A percentile compares a stretch with the other conserved stretches of the same genome.
Evolutionary conservation across 306 rosid genomes (phyloP).

Genomic region (Sphenostylis stenocarpa): DNA sequence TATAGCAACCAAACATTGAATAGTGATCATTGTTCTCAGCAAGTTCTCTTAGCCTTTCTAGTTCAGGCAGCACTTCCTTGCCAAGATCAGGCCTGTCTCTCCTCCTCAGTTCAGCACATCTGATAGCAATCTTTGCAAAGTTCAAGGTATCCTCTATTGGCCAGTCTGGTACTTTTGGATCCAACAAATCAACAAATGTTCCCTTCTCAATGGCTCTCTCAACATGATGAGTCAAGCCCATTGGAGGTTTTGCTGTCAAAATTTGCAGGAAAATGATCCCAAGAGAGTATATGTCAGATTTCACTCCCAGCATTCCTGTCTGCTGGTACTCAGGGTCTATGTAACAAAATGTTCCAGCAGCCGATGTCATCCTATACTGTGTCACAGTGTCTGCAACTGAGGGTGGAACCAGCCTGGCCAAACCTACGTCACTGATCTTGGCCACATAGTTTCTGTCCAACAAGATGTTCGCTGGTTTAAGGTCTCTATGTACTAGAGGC

Average conservation of each 20-base stretch:
- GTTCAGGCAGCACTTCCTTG: constrained; percentile 38
- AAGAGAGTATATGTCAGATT: constrained; percentile 50
- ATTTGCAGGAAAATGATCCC: constrained; percentile 48
- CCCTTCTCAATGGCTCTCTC: constrained; percentile 39
- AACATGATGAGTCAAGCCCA: constrained; percentile 50
- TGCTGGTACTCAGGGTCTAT: constrained; percentile 54
- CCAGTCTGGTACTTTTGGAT: constrained; percentile 40
- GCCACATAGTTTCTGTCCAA: constrained; percentile 45
- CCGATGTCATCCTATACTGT: constrained; percentile 41
- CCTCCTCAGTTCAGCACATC: constrained; percentile 42
- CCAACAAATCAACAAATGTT: constrained; percentile 37
- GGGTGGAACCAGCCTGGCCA: constrained; percentile 48
- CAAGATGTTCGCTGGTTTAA: constrained; percentile 49
- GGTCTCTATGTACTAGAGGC: constrained; percentile 49
- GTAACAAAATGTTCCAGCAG: constrained; percentile 49
- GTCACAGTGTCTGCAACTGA: constrained; percentile 38
- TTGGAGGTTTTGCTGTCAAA: constrained; percentile 43
- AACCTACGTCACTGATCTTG: constrained; percentile 48
- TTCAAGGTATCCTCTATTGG: constrained; percentile 36
- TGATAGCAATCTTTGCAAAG: constrained; percentile 35
- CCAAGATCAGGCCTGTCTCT: constrained; percentile 51
- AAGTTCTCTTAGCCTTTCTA: constrained; percentile 29
- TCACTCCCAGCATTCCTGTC: constrained; percentile 48
- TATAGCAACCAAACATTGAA: background rate
- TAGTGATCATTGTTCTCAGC: constrained; percentile 23